These are phyloP conservation scores for Quercus wislizeni DNA, from an alignment of 306 rosid genomes.

Conservation along the genomic window DNA sequence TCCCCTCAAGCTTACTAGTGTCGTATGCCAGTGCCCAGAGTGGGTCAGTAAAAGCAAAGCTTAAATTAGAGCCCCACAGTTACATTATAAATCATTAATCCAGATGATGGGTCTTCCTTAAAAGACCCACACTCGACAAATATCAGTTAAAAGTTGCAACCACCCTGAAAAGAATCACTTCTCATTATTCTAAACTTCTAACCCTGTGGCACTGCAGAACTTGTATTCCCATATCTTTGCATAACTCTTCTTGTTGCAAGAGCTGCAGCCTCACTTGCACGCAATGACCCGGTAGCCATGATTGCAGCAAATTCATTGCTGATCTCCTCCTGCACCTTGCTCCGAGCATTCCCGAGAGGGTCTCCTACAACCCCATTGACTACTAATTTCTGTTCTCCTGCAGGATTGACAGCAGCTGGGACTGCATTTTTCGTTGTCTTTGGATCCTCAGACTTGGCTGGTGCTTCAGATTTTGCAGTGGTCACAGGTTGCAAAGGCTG, in stretches of 20 bases:
- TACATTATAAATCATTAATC: too few relatives aligned
- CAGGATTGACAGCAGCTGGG: conserved; percentile 25
- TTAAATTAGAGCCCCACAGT: too few relatives aligned
- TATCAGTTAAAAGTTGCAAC: too few relatives aligned
- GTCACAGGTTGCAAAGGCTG: conserved; percentile 8
- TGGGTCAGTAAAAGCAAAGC: too few relatives aligned
- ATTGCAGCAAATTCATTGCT: conserved; percentile 68
- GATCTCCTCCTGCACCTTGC: conserved; percentile 89
- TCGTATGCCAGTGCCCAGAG: too few relatives aligned
- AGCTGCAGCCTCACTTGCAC: conserved; percentile 96
- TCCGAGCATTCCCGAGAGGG: conserved; percentile 75
- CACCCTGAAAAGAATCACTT: too few relatives aligned
- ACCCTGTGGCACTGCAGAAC: conserved; percentile 47
- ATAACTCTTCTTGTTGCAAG: conserved; percentile 88
- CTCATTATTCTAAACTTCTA: conserved; percentile 13
- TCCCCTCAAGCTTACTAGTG: too few relatives aligned
- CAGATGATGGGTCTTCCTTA: too few relatives aligned
- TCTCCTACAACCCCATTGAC: conserved; percentile 38
- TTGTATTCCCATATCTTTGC: conserved; percentile 64
- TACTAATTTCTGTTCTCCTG: conserved; percentile 11
- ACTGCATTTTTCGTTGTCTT: conserved; percentile 14
- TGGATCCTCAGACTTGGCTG: conserved; percentile 15
- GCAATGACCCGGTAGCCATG: conserved; percentile 86
- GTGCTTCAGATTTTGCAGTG: not conserved
- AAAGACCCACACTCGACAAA: too few relatives aligned